phyloP scores from a whole-genome alignment of 129 eudicot genomes.

The Tagetes erecta region DNA sequence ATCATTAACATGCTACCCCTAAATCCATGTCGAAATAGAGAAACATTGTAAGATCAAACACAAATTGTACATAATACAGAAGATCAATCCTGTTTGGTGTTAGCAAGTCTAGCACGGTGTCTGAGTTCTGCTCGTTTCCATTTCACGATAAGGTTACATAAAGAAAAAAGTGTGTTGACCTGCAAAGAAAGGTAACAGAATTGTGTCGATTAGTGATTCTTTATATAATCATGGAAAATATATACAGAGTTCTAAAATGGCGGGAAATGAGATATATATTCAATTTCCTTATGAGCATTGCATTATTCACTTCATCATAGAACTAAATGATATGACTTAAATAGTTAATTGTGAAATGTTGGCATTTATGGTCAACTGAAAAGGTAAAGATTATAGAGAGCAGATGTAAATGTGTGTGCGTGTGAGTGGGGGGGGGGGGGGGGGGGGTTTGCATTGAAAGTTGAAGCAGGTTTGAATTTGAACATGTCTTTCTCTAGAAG shows the following conservation, averaged over 20 bases:
- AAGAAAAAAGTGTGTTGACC: conserved; percentile 78
- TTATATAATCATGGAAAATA: neutral
- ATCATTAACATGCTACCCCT: conserved; percentile 23
- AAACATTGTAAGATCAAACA: conserved; percentile 5
- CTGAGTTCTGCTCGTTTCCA: conserved; percentile 96
- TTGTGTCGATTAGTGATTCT: conserved; percentile 5
- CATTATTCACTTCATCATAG: no score
- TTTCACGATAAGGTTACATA: conserved; percentile 74
- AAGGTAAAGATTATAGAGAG: neutral
- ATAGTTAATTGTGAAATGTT: no score
- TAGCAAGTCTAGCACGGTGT: conserved; percentile 84
- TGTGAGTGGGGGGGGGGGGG: neutral
- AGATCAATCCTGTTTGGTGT: conserved; percentile 54
- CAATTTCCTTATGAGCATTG: no score
- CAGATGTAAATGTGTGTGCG: neutral
- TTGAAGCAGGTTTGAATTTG: neutral
- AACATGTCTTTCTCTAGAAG: neutral
- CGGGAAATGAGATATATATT: neutral
- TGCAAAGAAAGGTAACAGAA: conserved; percentile 30
- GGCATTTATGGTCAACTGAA: no score
- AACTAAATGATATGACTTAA: no score
- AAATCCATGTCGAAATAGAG: conserved; percentile 24
- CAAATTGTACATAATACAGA: conserved; percentile 16
- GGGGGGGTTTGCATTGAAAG: neutral
- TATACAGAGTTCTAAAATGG: neutral